Evolutionary conservation across 2,329 filamentous ascomycete genomes (phyloP).

Genomic region (Davidsoniella eucalypti): DNA sequence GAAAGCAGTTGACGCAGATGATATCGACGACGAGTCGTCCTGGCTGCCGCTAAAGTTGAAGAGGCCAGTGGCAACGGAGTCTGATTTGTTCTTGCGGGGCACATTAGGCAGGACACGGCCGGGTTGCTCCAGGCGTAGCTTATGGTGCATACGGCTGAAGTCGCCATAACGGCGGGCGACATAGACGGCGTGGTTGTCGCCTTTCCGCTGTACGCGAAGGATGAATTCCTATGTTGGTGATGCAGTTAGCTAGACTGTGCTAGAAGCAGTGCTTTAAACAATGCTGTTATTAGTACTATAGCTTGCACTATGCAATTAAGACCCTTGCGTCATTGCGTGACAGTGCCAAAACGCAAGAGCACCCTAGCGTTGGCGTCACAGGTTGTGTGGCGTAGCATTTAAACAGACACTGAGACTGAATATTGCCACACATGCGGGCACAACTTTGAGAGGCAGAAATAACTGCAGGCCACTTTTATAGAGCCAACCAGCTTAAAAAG

Average conservation of each 20-base stretch:
- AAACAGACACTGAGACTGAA: too few relatives aligned
- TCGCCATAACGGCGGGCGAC: constrained; percentile 79
- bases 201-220: constrained; percentile 65
- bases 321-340: too few relatives aligned
- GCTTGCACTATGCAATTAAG: too few relatives aligned
- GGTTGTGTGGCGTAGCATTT: too few relatives aligned
- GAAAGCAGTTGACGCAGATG: constrained; percentile 57
- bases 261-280: too few relatives aligned
- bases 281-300: too few relatives aligned
- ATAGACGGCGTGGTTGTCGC: constrained; percentile 53
- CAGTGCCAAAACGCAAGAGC: too few relatives aligned
- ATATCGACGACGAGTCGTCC: constrained; percentile 65
- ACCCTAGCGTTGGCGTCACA: too few relatives aligned
- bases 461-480: too few relatives aligned
- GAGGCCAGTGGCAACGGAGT: constrained; percentile 45
- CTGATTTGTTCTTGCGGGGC: constrained; percentile 81
- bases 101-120: constrained; percentile 77
- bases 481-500: neutral
- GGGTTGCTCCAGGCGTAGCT: constrained; percentile 67
- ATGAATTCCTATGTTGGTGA: constrained; percentile 55
- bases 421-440: too few relatives aligned
- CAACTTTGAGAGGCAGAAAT: too few relatives aligned
- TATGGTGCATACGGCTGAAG: constrained; percentile 65
- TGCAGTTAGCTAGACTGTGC: too few relatives aligned
- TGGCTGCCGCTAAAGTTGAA: constrained; percentile 42